Conservation (phyloP, 2,329 filamentous ascomycete species). For the Dactylellina parvicollis region DNA sequence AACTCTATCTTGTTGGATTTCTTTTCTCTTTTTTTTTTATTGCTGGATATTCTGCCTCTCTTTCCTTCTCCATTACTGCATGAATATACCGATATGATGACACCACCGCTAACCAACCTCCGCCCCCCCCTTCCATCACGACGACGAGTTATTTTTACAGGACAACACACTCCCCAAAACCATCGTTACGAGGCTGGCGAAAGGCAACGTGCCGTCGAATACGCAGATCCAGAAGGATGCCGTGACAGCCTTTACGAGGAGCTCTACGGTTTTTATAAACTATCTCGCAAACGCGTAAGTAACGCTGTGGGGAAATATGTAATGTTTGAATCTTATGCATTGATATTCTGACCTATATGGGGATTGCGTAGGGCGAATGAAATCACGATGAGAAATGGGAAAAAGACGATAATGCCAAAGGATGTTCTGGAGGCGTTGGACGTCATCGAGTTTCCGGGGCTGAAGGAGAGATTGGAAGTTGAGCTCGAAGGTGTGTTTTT, state of each 20-base stretch:
- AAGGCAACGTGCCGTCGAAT: conserved; percentile 80
- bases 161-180: conserved; percentile 82
- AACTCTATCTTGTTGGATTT: background rate
- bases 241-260: conserved; percentile 80
- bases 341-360: conserved; percentile 8
- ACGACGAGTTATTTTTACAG: too few relatives aligned
- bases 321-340: too few relatives aligned
- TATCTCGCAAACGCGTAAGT: conserved; percentile 79
- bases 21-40: conserved; percentile 1
- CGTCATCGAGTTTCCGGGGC: conserved; percentile 83
- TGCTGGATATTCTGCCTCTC: background rate
- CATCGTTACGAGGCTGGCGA: conserved; percentile 80
- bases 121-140: too few relatives aligned
- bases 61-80: background rate
- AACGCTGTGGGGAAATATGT: too few relatives aligned
- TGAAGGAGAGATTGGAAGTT: conserved; percentile 80
- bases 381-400: conserved; percentile 69
- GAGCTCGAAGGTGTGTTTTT: conserved; percentile 68
- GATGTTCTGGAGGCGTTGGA: conserved; percentile 97
- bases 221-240: conserved; percentile 76
- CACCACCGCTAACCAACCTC: background rate
- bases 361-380: conserved; percentile 73
- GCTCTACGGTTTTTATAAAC: conserved; percentile 83
- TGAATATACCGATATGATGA: background rate
- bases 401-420: conserved; percentile 67